Percentiles rank a stretch among this genome's conserved stretches.
These are phyloP conservation scores for Cinnamomum micranthum DNA, from an alignment of 164 flowering plant genomes.

Conservation along the genomic window DNA sequence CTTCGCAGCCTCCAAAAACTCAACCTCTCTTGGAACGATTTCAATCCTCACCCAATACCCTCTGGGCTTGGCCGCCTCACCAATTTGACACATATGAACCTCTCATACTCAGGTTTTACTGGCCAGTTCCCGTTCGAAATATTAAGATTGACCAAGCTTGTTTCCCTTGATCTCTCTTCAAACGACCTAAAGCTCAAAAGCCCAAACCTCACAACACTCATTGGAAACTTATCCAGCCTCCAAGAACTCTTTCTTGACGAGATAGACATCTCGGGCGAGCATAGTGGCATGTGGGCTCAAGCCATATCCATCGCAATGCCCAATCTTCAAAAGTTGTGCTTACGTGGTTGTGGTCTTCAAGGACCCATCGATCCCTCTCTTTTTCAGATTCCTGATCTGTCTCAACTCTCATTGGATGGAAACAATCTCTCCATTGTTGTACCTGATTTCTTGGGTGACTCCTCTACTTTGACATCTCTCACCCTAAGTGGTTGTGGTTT, in stretches of 20 bases:
- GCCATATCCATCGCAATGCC: slow-evolving; percentile 31
- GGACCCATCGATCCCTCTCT: slow-evolving; percentile 23
- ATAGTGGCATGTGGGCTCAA: slow-evolving; percentile 20
- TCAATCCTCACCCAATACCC: not conserved
- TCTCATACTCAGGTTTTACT: not conserved
- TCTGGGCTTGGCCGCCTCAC: not conserved
- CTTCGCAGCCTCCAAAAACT: not conserved
- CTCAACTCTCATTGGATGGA: slow-evolving; percentile 16
- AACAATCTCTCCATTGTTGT: slow-evolving; percentile 26
- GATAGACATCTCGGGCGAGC: slow-evolving; percentile 24
- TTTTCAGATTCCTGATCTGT: not conserved
- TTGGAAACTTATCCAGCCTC: slow-evolving; percentile 22
- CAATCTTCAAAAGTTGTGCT: slow-evolving; percentile 25
- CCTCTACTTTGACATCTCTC: no score
- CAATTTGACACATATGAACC: not conserved
- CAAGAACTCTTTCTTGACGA: slow-evolving; percentile 29
- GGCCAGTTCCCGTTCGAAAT: not conserved
- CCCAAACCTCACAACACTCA: slow-evolving; percentile 23
- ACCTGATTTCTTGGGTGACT: slow-evolving; percentile 21
- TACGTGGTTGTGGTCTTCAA: slow-evolving; percentile 21
- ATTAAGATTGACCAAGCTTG: not conserved
- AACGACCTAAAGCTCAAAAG: not conserved
- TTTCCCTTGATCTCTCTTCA: not conserved
- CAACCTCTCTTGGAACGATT: not conserved
- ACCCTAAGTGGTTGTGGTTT: slow-evolving; percentile 13